These are phyloP conservation scores for Fusarium subtropicale DNA, from an alignment of 2,329 filamentous ascomycete species.

Conservation along the genomic window DNA sequence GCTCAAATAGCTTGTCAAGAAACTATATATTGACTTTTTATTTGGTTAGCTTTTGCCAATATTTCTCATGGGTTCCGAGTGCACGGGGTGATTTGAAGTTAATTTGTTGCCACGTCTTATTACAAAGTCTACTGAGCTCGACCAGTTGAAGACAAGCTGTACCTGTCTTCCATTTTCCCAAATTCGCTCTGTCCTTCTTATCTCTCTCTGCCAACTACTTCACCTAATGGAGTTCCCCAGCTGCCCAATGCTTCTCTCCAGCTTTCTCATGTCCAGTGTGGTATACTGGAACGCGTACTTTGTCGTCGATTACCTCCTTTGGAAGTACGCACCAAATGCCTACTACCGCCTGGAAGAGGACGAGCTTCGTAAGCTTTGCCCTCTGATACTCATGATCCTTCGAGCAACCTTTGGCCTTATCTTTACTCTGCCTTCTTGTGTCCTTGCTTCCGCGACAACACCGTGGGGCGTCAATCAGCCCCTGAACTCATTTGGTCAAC, in stretches of 20 bases:
- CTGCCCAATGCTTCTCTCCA: conserved; percentile 35
- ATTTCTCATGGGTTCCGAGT: not conserved
- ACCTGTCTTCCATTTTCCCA: not conserved
- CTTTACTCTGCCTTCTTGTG: conserved; percentile 36
- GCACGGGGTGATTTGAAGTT: not conserved
- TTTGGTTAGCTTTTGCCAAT: not conserved
- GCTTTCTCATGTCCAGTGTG: conserved; percentile 29
- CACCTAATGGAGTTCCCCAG: conserved; percentile 18
- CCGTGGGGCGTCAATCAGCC: conserved; percentile 37
- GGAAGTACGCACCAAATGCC: conserved; percentile 12
- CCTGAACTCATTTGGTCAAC: conserved; percentile 35
- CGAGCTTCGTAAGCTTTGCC: conserved; percentile 28
- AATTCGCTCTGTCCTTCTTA: not conserved
- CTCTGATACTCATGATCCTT: conserved; percentile 31
- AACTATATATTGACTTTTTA: not conserved
- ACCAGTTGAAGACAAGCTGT: not conserved
- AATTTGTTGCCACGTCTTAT: not conserved
- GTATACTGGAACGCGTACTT: conserved; percentile 41
- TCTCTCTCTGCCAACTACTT: not conserved
- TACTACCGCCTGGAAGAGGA: conserved; percentile 34
- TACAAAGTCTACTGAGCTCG: not conserved
- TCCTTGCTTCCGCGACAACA: conserved; percentile 36
- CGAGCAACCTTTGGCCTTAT: conserved; percentile 47
- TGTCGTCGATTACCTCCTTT: conserved; percentile 24
- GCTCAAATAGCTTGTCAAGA: not conserved